Conservation (phyloP, 192 early-diverging fungal species). For the Backusella circina region DNA sequence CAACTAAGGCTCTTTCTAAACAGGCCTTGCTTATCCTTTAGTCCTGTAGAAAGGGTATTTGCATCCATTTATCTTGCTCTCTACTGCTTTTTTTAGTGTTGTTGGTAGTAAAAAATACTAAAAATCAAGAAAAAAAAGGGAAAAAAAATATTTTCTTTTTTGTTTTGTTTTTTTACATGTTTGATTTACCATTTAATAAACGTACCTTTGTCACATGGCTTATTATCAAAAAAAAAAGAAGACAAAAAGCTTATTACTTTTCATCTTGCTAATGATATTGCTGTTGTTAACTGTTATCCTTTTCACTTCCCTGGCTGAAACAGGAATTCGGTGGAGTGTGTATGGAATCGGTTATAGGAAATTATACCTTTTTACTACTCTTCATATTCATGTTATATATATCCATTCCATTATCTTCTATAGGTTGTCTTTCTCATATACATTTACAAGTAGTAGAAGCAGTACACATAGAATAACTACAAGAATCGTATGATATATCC, state of each 20-base stretch:
- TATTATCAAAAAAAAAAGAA: neutral
- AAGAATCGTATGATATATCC: neutral
- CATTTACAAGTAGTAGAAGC: too few species aligned
- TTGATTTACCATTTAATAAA: neutral
- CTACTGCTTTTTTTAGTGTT: neutral
- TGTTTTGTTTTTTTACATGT: neutral
- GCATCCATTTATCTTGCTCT: neutral
- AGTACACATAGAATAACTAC: too few species aligned
- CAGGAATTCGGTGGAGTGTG: neutral
- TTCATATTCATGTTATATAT: too few species aligned
- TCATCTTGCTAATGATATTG: neutral
- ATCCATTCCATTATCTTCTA: too few species aligned
- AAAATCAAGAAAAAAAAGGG: neutral
- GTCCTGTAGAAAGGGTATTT: neutral
- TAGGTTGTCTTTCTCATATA: too few species aligned
- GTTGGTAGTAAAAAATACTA: neutral
- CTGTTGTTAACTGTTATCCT: neutral
- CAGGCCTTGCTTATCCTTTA: neutral
- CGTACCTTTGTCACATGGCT: neutral
- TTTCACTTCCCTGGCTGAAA: neutral
- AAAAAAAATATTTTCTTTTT: neutral
- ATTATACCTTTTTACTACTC: too few species aligned
- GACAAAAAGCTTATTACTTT: neutral
- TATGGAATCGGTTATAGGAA: neutral
- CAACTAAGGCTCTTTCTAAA: neutral